A percentile compares a stretch with the other conserved stretches of the same genome.
Evolutionary conservation across 805 yeast genomes (phyloP).

Genomic region (Yarrowia keelungensis): DNA sequence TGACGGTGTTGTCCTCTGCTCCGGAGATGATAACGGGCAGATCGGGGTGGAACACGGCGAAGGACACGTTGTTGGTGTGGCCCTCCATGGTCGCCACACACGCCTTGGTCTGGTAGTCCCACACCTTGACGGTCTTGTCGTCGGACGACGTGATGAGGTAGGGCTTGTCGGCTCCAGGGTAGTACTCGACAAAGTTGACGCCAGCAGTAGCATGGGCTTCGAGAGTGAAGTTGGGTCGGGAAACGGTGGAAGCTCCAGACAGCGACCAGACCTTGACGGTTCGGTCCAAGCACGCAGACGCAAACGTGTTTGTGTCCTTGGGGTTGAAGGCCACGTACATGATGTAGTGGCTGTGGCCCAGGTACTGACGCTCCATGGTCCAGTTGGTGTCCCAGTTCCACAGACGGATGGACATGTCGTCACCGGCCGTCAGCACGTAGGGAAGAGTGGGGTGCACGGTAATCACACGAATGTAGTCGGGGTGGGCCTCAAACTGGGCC

Average conservation of each 20-base stretch:
- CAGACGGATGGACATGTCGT: slow-evolving; percentile 87
- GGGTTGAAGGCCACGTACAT: slow-evolving; percentile 96
- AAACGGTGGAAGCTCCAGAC: slow-evolving; percentile 64
- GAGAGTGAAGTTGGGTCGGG: slow-evolving; percentile 83
- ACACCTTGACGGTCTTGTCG: slow-evolving; percentile 84
- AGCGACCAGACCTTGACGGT: slow-evolving; percentile 97
- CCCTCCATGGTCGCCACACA: slow-evolving; percentile 95
- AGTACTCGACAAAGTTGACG: slow-evolving; percentile 94
- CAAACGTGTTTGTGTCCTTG: slow-evolving; percentile 96
- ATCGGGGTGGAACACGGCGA: slow-evolving; percentile 98
- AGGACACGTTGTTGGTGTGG: slow-evolving; percentile 91
- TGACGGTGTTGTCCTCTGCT: slow-evolving; percentile 93
- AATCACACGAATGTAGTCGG: slow-evolving; percentile 91
- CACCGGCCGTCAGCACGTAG: slow-evolving; percentile 84
- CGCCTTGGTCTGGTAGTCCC: slow-evolving; percentile 98
- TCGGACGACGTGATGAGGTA: slow-evolving; percentile 90
- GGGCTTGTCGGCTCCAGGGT: slow-evolving; percentile 97
- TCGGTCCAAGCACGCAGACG: slow-evolving; percentile 94
- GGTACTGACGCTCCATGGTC: slow-evolving; percentile 87
- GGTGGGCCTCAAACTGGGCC: slow-evolving; percentile 96
- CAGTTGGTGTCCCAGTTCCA: slow-evolving; percentile 99
- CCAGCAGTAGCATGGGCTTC: slow-evolving; percentile 92
- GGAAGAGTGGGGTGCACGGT: slow-evolving; percentile 96
- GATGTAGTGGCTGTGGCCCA: slow-evolving; percentile 95
- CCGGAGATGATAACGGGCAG: slow-evolving; percentile 94